phyloP scores from a whole-genome alignment of 140 eudicot species.

The Flaveria floridana region DNA sequence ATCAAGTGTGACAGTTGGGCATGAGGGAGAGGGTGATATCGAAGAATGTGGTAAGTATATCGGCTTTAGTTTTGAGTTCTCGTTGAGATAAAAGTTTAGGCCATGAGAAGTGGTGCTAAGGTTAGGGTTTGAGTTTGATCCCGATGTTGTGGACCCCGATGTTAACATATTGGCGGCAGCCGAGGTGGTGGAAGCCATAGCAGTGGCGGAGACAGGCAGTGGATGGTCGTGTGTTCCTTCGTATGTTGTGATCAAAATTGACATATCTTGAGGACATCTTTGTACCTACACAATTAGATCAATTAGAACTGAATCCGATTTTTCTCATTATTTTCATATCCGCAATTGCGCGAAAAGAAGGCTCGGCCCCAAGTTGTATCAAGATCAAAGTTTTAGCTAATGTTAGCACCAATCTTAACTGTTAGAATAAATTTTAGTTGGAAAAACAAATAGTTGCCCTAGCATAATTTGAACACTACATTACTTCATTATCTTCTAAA shows the following conservation, averaged over 20 bases:
- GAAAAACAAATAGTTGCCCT: no score
- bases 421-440: background rate
- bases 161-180: constrained; percentile 83
- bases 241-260: constrained; percentile 75
- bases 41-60: constrained; percentile 65
- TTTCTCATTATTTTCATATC: no score
- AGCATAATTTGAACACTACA: no score
- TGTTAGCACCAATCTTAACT: background rate
- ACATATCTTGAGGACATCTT: constrained; percentile 87
- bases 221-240: constrained; percentile 96
- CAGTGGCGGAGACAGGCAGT: constrained; percentile 70
- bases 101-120: constrained; percentile 41
- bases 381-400: background rate
- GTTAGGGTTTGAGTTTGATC: constrained; percentile 33
- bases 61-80: constrained; percentile 54
- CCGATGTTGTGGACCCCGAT: constrained; percentile 66
- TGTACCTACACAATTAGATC: constrained; percentile 43
- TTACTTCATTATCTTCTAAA: background rate
- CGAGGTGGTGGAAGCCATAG: constrained; percentile 90
- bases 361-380: no score
- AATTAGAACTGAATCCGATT: no score
- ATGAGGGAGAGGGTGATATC: constrained; percentile 57
- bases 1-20: constrained; percentile 85
- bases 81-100: constrained; percentile 62
- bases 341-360: no score